phyloP scores from a whole-genome alignment of 176 grass and related monocot genomes.

The Oryza australiensis region DNA sequence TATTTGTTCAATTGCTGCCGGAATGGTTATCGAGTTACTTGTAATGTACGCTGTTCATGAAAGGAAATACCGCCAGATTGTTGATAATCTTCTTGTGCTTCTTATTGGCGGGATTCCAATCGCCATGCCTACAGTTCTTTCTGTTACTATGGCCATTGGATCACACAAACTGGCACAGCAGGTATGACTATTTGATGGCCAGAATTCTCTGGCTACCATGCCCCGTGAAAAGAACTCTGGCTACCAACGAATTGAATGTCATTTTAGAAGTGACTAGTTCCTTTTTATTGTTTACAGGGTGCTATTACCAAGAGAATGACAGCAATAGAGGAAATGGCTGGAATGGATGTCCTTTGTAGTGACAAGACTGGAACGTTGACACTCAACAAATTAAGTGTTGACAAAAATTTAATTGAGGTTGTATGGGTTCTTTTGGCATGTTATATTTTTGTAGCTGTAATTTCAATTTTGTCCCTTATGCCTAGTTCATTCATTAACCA shows the following conservation, averaged over 20 bases:
- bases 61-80: slow-evolving; percentile 46
- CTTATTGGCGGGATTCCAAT: slow-evolving; percentile 77
- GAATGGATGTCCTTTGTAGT: slow-evolving; percentile 82
- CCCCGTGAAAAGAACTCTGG: background rate
- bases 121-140: slow-evolving; percentile 72
- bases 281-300: slow-evolving; percentile 37
- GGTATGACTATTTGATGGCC: slow-evolving; percentile 34
- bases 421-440: slow-evolving; percentile 9
- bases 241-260: slow-evolving; percentile 8
- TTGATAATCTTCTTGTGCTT: slow-evolving; percentile 77
- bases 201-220: background rate
- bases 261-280: slow-evolving; percentile 22
- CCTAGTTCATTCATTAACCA: background rate
- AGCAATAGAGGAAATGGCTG: slow-evolving; percentile 80
- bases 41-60: slow-evolving; percentile 56
- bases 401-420: slow-evolving; percentile 72
- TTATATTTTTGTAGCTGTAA: background rate
- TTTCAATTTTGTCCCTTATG: slow-evolving; percentile 11
- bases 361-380: slow-evolving; percentile 80
- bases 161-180: slow-evolving; percentile 63
- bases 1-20: slow-evolving; percentile 69
- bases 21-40: slow-evolving; percentile 60
- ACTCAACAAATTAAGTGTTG: slow-evolving; percentile 69
- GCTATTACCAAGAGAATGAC: slow-evolving; percentile 88
- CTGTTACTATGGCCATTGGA: slow-evolving; percentile 87